Evolutionary conservation across 2,329 filamentous ascomycete genomes (phyloP).

Genomic region (Xylaria sp.): DNA sequence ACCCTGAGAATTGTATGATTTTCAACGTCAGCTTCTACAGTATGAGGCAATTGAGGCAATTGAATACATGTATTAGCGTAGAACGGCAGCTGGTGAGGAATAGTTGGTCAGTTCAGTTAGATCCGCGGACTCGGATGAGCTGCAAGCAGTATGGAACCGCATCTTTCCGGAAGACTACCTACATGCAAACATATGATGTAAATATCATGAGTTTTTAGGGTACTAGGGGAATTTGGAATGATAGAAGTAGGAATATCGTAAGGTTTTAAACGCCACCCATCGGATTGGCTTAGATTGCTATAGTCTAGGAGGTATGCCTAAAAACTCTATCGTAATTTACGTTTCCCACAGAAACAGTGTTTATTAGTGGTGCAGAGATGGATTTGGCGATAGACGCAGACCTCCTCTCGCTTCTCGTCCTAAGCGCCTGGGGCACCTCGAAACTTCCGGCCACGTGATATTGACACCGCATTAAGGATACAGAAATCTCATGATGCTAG

Average conservation of each 20-base stretch:
- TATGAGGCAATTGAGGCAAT: background rate
- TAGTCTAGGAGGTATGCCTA: background rate
- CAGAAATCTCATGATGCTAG: background rate
- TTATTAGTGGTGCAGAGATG: no score
- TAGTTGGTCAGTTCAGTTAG: background rate
- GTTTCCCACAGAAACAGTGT: background rate
- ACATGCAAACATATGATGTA: background rate
- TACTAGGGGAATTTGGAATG: background rate
- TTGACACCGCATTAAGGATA: background rate
- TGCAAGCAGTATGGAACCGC: constrained; percentile 1
- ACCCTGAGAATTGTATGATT: constrained; percentile 20
- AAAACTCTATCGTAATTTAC: background rate
- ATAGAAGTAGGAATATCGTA: background rate
- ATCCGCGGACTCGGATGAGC: constrained; percentile 1
- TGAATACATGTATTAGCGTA: background rate
- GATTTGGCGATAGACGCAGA: background rate
- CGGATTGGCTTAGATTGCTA: background rate
- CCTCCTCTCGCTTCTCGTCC: background rate
- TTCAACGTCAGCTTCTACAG: constrained; percentile 19
- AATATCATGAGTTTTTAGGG: background rate
- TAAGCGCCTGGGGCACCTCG: background rate
- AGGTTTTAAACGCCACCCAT: background rate
- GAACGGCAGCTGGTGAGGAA: background rate
- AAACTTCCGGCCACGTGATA: no score
- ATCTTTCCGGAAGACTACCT: background rate